phyloP scores from a whole-genome alignment of 331 rosid genomes.

The Pyrus hybrid region DNA sequence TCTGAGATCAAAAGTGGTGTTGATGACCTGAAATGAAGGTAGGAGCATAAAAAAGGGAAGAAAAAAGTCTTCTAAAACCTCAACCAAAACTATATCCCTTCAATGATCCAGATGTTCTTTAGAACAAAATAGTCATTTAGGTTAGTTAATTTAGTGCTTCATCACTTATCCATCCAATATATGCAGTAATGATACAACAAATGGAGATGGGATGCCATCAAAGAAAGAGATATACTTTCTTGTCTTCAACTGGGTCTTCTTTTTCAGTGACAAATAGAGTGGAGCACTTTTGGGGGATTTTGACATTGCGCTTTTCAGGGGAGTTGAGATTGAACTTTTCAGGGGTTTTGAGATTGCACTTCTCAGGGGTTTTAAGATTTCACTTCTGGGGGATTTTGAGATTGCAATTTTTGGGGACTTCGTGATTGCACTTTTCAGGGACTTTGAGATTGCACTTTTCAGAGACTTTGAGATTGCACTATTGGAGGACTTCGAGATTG shows the following conservation, averaged over 20 bases:
- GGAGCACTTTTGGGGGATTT: conserved; percentile 36
- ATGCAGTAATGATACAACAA: neutral
- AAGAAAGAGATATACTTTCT: conserved; percentile 43
- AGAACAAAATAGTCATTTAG: neutral
- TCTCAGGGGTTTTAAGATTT: conserved; percentile 20
- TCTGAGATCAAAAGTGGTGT: conserved; percentile 30
- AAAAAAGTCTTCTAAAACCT: neutral
- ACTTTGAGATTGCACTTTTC: conserved; percentile 5
- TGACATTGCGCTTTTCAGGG: neutral
- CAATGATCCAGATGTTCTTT: neutral
- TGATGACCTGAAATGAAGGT: conserved; percentile 31
- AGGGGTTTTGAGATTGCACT: conserved; percentile 6
- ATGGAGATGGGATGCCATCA: neutral
- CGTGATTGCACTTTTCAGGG: conserved; percentile 14
- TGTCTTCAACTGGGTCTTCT: conserved; percentile 50
- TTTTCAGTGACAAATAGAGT: conserved; percentile 27
- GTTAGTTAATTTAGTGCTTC: neutral
- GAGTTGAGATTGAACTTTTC: neutral
- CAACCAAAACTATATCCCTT: no score
- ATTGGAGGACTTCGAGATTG: conserved; percentile 15
- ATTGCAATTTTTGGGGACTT: no score
- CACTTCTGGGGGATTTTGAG: neutral
- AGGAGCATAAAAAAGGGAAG: neutral
- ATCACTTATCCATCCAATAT: neutral
- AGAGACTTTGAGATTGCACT: neutral